Evolutionary conservation across 768 basidiomycete genomes (phyloP), one percentile per base, ranked within the genome.

Genomic region (Tremella mesenterica): DNA sequence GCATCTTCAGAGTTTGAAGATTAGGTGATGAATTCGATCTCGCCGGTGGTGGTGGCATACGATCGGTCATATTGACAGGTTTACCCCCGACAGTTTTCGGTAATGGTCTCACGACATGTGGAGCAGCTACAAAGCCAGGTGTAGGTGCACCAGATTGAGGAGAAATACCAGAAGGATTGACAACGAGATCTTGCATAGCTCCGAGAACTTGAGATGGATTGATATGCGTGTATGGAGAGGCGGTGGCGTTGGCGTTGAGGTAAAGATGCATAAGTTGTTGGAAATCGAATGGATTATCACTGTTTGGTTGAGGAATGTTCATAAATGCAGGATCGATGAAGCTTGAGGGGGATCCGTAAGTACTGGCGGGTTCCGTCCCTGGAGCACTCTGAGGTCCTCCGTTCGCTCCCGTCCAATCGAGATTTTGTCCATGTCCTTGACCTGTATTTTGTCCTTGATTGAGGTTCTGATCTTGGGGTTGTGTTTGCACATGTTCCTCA

Each of bases 141-240:
- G 60, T 52, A 3, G 53, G 54, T 16, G 30, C 52, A 21, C 44
- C 48, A 38, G 57, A 57, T 21, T 51, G 43, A 36, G 64, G 56
- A 9, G 58, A 60, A 8, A 48, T 44, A 18, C 51, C 70, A 84
- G 88, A 39, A 83, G 76, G 65, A 84, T 85, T 26, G 57, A 76
- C 76, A 38, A 77, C 74, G 64, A 78, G n/a, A 23, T 41, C 38
- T 26, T 14, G 25, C 30, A 31, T 18, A 21, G 34, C 59, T 48
- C 67, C 74, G 23, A 80, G 73, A 39, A 93, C 86, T 74, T 93
- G 88, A n/a, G 85, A 85, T 7, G 92, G 92, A 75, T 96, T 88
- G 54, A 96, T 86, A 48, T 74, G 73, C 1, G 73, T 75, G 62
- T 66, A 75, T 4, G 64, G 67, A 14, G 64, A 60, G 1, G 69